phyloP scores from a whole-genome alignment of 2,329 filamentous ascomycete genomes.

The Alternaria viburni region DNA sequence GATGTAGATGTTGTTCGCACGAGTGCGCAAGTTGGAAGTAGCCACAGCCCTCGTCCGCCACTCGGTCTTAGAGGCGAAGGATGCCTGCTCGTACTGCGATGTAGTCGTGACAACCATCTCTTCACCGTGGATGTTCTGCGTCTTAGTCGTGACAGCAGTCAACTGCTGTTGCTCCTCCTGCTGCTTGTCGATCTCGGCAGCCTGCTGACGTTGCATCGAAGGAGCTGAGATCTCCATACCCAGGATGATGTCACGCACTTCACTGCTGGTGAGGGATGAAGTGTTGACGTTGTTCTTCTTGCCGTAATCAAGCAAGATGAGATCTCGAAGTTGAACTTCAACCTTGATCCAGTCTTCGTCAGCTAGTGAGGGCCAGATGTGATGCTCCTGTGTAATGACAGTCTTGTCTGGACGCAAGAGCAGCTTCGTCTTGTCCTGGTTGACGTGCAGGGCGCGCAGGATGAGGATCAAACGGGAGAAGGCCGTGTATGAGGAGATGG shows the following conservation, averaged over 20 bases:
- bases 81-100: slow-evolving; percentile 96
- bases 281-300: slow-evolving; percentile 99
- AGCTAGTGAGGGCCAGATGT: slow-evolving; percentile 94
- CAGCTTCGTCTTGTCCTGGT: slow-evolving; percentile 97
- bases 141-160: slow-evolving; percentile 97
- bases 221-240: slow-evolving; percentile 99
- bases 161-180: slow-evolving; percentile 96
- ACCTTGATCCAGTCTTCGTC: slow-evolving; percentile 99
- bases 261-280: slow-evolving; percentile 91
- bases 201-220: slow-evolving; percentile 97
- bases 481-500: slow-evolving; percentile 96
- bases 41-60: slow-evolving; percentile 98
- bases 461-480: slow-evolving; percentile 96
- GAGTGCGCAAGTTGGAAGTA: slow-evolving; percentile 90
- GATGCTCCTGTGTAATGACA: slow-evolving; percentile 96
- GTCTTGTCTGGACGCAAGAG: slow-evolving; percentile 95
- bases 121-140: slow-evolving; percentile 94
- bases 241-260: slow-evolving; percentile 97
- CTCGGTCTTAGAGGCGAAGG: slow-evolving; percentile 97
- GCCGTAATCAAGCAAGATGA: slow-evolving; percentile 97
- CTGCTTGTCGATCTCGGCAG: slow-evolving; percentile 98
- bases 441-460: slow-evolving; percentile 92
- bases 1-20: slow-evolving; percentile 98
- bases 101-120: slow-evolving; percentile 99
- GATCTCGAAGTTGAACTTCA: slow-evolving; percentile 92